phyloP scores from a whole-genome alignment of 257 asterid species.

The Capsicum rhomboideum region DNA sequence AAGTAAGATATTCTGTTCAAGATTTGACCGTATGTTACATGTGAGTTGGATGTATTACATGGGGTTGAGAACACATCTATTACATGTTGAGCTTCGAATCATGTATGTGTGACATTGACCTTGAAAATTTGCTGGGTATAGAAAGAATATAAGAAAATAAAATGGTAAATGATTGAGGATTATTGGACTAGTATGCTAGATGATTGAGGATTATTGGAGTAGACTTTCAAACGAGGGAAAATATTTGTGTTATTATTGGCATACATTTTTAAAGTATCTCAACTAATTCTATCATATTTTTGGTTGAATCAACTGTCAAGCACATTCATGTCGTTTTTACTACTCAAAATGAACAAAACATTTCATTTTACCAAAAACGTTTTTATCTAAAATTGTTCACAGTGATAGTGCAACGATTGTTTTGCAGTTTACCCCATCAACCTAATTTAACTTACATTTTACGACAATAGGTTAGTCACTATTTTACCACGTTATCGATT shows the following conservation, averaged over 20 bases:
- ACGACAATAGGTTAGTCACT: no score
- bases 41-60: no score
- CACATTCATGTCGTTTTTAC: background rate
- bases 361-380: background rate
- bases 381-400: background rate
- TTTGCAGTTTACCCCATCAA: background rate
- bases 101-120: background rate
- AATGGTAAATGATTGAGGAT: background rate
- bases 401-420: background rate
- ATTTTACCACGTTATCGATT: background rate
- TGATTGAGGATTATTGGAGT: background rate
- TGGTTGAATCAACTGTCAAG: background rate
- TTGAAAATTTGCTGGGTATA: background rate
- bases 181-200: background rate
- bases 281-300: background rate
- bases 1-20: background rate
- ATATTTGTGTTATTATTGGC: background rate
- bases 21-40: background rate
- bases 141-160: background rate
- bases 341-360: background rate
- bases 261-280: no score
- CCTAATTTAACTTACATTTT: no score
- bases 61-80: background rate
- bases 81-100: background rate
- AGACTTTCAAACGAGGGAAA: background rate